Conservation (phyloP, 805 yeast species). For the Suhomyces kilbournensis region DNA sequence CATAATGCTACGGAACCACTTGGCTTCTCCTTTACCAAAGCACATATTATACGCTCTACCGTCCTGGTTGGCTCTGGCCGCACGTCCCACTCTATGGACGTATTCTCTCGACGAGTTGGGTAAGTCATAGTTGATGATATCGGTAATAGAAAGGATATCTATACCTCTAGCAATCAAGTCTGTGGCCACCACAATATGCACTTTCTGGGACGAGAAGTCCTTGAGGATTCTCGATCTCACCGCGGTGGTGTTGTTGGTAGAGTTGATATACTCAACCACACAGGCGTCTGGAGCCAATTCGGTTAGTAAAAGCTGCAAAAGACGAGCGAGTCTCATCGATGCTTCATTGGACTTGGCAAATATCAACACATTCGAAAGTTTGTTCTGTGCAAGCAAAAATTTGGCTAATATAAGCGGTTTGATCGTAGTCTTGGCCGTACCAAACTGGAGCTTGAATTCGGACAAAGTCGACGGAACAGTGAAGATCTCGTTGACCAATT, state of each 20-base stretch:
- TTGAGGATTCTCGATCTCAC: conserved; percentile 54
- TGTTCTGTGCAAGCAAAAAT: conserved; percentile 40
- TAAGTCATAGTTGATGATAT: conserved; percentile 85
- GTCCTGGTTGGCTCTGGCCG: conserved; percentile 83
- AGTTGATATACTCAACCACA: conserved; percentile 50
- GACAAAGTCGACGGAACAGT: conserved; percentile 54
- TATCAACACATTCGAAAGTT: conserved; percentile 45
- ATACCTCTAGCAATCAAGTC: conserved; percentile 97
- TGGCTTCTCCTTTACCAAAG: conserved; percentile 76
- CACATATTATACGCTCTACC: conserved; percentile 77
- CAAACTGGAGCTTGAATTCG: conserved; percentile 44
- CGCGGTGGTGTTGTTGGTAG: conserved; percentile 50
- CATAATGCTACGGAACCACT: conserved; percentile 53
- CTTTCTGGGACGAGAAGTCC: conserved; percentile 53
- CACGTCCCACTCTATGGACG: conserved; percentile 94
- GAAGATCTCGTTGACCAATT: conserved; percentile 52
- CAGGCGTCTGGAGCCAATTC: conserved; percentile 17
- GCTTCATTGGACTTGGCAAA: conserved; percentile 83
- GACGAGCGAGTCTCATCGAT: conserved; percentile 70
- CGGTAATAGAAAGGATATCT: conserved; percentile 65
- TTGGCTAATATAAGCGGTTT: conserved; percentile 76
- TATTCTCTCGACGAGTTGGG: conserved; percentile 89
- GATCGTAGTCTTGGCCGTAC: conserved; percentile 37
- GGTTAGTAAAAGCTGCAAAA: conserved; percentile 46
- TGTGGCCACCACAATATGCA: conserved; percentile 66